Conservation (phyloP, 2,329 filamentous ascomycete genomes). For the Aureobasidium sp. region DNA sequence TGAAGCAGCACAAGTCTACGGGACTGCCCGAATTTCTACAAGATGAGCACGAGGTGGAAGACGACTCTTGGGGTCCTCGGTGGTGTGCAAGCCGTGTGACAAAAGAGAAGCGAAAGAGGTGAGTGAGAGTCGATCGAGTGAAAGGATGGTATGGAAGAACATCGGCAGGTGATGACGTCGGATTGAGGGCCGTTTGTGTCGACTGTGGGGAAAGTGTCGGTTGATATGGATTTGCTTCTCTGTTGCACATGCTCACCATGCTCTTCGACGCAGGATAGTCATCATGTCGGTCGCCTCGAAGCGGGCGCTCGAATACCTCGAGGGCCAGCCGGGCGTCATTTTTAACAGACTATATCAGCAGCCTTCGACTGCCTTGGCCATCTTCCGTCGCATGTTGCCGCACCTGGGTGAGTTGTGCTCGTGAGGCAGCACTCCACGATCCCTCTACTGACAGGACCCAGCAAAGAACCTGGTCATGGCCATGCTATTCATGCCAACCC, state of each 20-base stretch:
- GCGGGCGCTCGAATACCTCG: constrained; percentile 79
- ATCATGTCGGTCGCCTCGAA: constrained; percentile 50
- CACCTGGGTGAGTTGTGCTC: constrained; percentile 59
- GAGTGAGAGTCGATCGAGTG: neutral
- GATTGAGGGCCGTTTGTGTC: neutral
- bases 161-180: constrained; percentile 2
- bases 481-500: constrained; percentile 80
- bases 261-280: constrained; percentile 5
- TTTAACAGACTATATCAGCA: constrained; percentile 92
- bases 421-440: neutral
- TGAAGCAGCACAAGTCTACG: neutral
- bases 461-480: constrained; percentile 96
- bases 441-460: constrained; percentile 29
- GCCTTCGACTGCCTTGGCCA: constrained; percentile 88
- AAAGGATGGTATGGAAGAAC: neutral
- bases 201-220: neutral
- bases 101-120: neutral
- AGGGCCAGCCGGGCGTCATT: constrained; percentile 80
- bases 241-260: constrained; percentile 8
- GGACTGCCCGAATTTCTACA: neutral
- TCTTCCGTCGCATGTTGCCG: constrained; percentile 95
- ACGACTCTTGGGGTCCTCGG: neutral
- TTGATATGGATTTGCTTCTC: neutral
- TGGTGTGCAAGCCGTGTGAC: neutral
- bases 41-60: neutral